phyloP scores from a whole-genome alignment of 1,284 basidiomycete genomes.

The Sporisorium graminicola region DNA sequence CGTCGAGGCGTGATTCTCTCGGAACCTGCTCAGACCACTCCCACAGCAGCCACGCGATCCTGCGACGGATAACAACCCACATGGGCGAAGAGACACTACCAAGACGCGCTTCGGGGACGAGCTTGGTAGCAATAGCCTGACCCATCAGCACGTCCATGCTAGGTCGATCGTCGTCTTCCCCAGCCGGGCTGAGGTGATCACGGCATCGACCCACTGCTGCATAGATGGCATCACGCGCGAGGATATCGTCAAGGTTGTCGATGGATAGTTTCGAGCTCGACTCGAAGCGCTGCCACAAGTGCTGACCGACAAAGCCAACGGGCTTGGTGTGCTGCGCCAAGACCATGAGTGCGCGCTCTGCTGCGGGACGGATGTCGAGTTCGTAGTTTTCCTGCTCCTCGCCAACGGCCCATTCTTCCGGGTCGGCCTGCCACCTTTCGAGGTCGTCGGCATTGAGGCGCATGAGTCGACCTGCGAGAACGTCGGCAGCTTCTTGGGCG shows the following conservation, averaged over 20 bases:
- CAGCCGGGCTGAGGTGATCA: slow-evolving; percentile 47
- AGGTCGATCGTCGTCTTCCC: slow-evolving; percentile 47
- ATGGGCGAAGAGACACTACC: slow-evolving; percentile 29
- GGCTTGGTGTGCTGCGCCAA: slow-evolving; percentile 55
- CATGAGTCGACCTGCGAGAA: slow-evolving; percentile 60
- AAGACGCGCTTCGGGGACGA: slow-evolving; percentile 59
- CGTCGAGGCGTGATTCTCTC: slow-evolving; percentile 35
- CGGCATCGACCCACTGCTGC: slow-evolving; percentile 59
- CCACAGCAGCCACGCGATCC: slow-evolving; percentile 63
- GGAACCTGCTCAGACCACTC: slow-evolving; percentile 66
- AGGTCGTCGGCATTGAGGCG: slow-evolving; percentile 60
- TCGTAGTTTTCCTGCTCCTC: slow-evolving; percentile 62
- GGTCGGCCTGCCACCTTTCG: slow-evolving; percentile 59
- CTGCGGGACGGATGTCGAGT: slow-evolving; percentile 66
- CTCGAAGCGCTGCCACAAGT: slow-evolving; percentile 60
- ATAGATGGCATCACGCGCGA: slow-evolving; percentile 66
- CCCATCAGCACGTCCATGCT: slow-evolving; percentile 45
- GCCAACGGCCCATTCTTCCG: slow-evolving; percentile 63
- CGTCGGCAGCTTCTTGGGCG: slow-evolving; percentile 56
- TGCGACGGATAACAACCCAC: slow-evolving; percentile 63
- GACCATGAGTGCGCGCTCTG: slow-evolving; percentile 61
- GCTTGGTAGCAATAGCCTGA: slow-evolving; percentile 50
- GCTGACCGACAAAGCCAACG: slow-evolving; percentile 51
- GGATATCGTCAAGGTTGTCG: slow-evolving; percentile 46
- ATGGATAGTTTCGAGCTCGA: slow-evolving; percentile 27